Base-by-base conservation (phyloP, 345 rosid genomes). In the Murraya koenigii region DNA sequence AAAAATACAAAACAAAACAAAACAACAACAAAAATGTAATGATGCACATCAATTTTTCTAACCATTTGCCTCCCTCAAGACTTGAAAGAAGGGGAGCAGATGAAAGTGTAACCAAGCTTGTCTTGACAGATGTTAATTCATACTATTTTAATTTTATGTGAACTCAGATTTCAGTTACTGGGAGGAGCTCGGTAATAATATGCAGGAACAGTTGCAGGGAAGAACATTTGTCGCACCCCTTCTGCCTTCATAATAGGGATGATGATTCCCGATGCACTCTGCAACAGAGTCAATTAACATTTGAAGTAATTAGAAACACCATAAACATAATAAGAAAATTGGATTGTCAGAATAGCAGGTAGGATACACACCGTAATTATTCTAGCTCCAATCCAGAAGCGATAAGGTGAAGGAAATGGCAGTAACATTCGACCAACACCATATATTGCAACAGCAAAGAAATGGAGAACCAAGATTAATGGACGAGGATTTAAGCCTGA, bases 401-500 rank as follows among this genome's bases (percentile, higher is more conserved):
- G 87, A 64, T 79, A 77, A 33, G 85, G 88, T 1, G 86, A 82
- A 77, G 91, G 91, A 78, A 82, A 88, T 59, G 91, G 91, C 25
- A 88, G 76, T 32, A 88, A 17, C 56, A 84, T 64, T 28, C 89
- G 86, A 56, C 91, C 89, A 54, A 88, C 83, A 23, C 83, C 87
- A 61, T 80, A 88, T 15, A 88, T 36, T 17, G 89, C 87, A 26
- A 88, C 85, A 8, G 84, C 87, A 49, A 88, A 84, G 79, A 86
- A 86, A 63, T 88, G 90, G 30, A 83, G 66, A 60, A 86, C 85
- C 81, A 86, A 74, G 66, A 83, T 75, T 79, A 77, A 55, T 20
- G 89, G 89, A 35, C 82, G 77, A 70, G 89, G 89, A 75, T 86
- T 82, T 67, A 88, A 58, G 11, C 88, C 91, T 5, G 90, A 84